Percentiles rank a stretch among this genome's conserved stretches.
Conservation (phyloP, 129 eudicot genomes). For the Chrysanthemum lavandulifolium region DNA sequence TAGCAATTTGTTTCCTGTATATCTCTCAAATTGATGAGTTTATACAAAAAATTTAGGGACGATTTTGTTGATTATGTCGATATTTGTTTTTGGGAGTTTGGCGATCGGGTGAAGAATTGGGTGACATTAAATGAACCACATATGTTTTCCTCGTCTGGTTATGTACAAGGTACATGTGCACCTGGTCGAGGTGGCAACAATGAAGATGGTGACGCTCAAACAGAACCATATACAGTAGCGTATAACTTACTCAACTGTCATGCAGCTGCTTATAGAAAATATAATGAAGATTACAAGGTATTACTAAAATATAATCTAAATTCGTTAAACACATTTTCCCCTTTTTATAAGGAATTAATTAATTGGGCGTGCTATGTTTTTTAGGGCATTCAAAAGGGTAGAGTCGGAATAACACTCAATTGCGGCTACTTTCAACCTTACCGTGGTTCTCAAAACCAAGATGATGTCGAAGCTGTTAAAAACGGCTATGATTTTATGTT, state of each 20-base stretch:
- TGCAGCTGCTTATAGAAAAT: constrained; percentile 33
- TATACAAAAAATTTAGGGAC: constrained; percentile 3
- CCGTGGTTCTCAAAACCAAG: not conserved
- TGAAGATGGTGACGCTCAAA: constrained; percentile 32
- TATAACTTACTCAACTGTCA: constrained; percentile 47
- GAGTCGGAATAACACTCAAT: constrained; percentile 33
- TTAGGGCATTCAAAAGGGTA: constrained; percentile 24
- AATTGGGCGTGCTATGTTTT: not conserved
- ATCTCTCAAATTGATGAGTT: not conserved
- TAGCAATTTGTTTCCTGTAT: not conserved
- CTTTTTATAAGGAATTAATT: too few relatives aligned
- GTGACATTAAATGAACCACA: constrained; percentile 43
- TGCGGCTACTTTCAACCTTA: constrained; percentile 11
- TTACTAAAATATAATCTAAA: not conserved
- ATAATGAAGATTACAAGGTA: constrained; percentile 29
- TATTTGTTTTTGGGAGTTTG: constrained; percentile 41
- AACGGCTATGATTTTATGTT: constrained; percentile 20
- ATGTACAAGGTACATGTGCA: constrained; percentile 23
- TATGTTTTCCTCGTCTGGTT: constrained; percentile 3
- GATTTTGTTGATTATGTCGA: constrained; percentile 28
- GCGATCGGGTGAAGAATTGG: constrained; percentile 51
- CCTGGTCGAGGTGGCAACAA: constrained; percentile 39
- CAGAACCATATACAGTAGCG: constrained; percentile 42
- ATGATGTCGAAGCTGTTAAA: constrained; percentile 12
- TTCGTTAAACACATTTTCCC: too few relatives aligned